Base-by-base conservation (phyloP, 1,139 yeast genomes). In the Arxiozyma bovina region DNA sequence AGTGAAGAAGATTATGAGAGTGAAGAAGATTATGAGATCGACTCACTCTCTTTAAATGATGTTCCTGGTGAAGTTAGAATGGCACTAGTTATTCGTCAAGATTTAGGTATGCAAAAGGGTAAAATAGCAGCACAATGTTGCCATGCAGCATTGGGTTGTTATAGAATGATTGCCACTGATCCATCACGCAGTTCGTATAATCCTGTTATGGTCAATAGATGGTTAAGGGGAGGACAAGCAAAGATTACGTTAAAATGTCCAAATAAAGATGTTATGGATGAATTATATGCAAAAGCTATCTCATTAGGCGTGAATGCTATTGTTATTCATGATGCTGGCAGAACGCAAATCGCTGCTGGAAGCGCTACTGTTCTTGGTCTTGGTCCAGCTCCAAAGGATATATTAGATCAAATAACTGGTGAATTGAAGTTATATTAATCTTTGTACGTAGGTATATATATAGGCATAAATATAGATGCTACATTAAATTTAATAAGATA, bases 41-140 rank as follows among this genome's bases (percentile, higher is more conserved):
- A 84, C 61, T 83, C 89, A 0, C 69, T 72, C 0, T 70, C 78
- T 2, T 71, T 85, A 58, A 85, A 85, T 62, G 80, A 76, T 22
- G 73, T 83, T 21, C 87, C 83, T 1, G 93, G 88, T 4, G 96
- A 87, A 68, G 91, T 87, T 47, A 77, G 90, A 61, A 86, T 93
- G 96, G 90, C 94, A 0, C 74, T 94, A 43, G 81, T 90, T 1
- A 91, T 93, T 1, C 82, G 99, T 57, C 88, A 86, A 48, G 99
- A 93, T 68, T 74, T 93, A 59, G 84, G 82, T 54, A 93, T 93
- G 99, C 84, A 87, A 49, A 90, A 89, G 71, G 99, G 99, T 42
- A 94, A 94, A 69, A 87, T 88, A 1, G 98, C 98, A 1, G 99
- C 99, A 1, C 99, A 93, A 70, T 91, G 98, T 69, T 85, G 90